Evolutionary conservation across 2,329 filamentous ascomycete species (phyloP), one percentile per base, ranked within the genome.

Genomic region (Metarhizium sp.): DNA sequence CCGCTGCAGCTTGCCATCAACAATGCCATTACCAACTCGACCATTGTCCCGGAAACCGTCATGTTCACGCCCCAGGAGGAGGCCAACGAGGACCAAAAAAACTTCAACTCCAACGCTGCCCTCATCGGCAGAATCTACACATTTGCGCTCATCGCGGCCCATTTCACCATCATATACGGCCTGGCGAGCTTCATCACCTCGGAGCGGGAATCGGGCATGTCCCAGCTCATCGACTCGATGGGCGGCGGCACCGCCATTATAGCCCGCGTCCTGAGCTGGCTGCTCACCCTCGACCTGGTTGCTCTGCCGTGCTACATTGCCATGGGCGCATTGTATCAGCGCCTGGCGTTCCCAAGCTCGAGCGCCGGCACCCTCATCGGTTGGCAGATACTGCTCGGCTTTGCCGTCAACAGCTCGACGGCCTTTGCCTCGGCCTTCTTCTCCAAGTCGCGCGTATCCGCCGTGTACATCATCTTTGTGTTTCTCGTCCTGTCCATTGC

Each of bases 321-420:
- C 13, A 69, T 78, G 3, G 67, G 66, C 18, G 32, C 55, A 63
- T 61, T 73, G 5, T 70, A 70, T 52, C 62, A 60, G 58, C 53
- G 59, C 8, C 57, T 70, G 1, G 59, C 70, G 20, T 63, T 71
- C 36, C 62, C 63, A 0, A 59, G 57, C 3, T 63, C 68, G 8
- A 69, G 60, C 53, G 59, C 65, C 2, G 65, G 61, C 18, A 59
- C 69, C 16, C 58, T 68, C n/a, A 67, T 74, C 54, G 66, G 68
- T 40, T 73, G 70, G 71, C 69, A 84, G 73, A 67, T 76, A 61
- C 59, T 77, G 68, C 59, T 78, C 65, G 57, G 80, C 64, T 55
- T 73, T 67, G 62, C 67, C 67, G 79, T 86, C n/a, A 87, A 86
- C 4, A 74, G 88, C 18, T 81, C 82, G 46, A 82, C 77, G n/a